These are phyloP conservation scores for Coemansia sp. DNA, from an alignment of 192 early-diverging fungal species.

Conservation along the genomic window DNA sequence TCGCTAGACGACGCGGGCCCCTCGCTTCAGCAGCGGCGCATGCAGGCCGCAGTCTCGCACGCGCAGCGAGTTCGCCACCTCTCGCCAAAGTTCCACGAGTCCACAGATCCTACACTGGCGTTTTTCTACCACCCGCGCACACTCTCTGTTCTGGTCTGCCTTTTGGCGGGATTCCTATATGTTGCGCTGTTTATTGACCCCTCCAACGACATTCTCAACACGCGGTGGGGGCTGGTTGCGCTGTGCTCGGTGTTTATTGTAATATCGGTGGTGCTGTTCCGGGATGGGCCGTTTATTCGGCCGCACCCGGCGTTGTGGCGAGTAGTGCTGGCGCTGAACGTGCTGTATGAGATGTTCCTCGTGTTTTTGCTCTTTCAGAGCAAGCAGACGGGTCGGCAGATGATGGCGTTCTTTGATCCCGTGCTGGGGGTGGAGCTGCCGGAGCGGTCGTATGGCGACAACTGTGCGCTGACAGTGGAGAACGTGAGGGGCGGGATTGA, in stretches of 20 bases:
- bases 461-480: slow-evolving; percentile 75
- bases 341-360: slow-evolving; percentile 85
- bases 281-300: slow-evolving; percentile 90
- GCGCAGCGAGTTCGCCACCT: slow-evolving; percentile 2
- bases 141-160: slow-evolving; percentile 30
- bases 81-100: slow-evolving; percentile 50
- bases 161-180: slow-evolving; percentile 49
- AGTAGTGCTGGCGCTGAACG: slow-evolving; percentile 76
- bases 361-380: slow-evolving; percentile 93
- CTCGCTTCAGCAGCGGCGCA: slow-evolving; percentile 23
- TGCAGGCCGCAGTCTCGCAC: slow-evolving; percentile 9
- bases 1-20: slow-evolving; percentile 3
- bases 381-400: slow-evolving; percentile 78
- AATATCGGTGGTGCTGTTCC: slow-evolving; percentile 85
- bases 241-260: slow-evolving; percentile 65
- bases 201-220: slow-evolving; percentile 51
- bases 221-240: slow-evolving; percentile 47
- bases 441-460: slow-evolving; percentile 88
- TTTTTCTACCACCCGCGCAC: slow-evolving; percentile 55
- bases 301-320: slow-evolving; percentile 95
- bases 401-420: slow-evolving; percentile 79
- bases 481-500: slow-evolving; percentile 85
- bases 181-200: slow-evolving; percentile 46
- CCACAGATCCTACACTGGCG: slow-evolving; percentile 45
- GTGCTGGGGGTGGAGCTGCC: slow-evolving; percentile 77